A percentile compares a stretch with the other conserved stretches of the same genome.
Conservation (phyloP, 1,139 yeast genomes). For the Wickerhamiella pararugosa region DNA sequence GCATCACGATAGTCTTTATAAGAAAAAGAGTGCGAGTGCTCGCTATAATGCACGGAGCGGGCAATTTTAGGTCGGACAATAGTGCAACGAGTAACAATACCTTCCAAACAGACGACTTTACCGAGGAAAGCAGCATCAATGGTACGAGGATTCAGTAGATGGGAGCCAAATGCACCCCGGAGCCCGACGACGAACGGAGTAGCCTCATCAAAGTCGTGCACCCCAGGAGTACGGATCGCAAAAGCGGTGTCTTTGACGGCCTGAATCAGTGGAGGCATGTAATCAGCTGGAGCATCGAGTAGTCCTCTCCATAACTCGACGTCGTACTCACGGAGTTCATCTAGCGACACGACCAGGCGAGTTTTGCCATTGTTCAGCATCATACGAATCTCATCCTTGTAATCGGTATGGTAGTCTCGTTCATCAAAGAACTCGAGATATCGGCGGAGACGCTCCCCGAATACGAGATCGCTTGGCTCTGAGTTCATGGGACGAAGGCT, state of each 20-base stretch:
- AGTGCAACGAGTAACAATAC: slow-evolving; percentile 89
- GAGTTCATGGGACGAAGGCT: neutral
- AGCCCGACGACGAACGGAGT: slow-evolving; percentile 67
- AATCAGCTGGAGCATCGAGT: slow-evolving; percentile 66
- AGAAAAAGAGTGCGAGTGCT: slow-evolving; percentile 66
- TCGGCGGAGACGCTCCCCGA: slow-evolving; percentile 67
- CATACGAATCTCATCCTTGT: slow-evolving; percentile 52
- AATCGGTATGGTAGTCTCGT: slow-evolving; percentile 31
- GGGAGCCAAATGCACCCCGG: slow-evolving; percentile 84
- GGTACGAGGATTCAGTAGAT: slow-evolving; percentile 77
- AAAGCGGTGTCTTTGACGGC: slow-evolving; percentile 67
- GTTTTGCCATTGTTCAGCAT: slow-evolving; percentile 54
- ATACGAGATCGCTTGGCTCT: slow-evolving; percentile 19
- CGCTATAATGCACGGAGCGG: slow-evolving; percentile 89
- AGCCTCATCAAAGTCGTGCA: slow-evolving; percentile 38
- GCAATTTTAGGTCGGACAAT: slow-evolving; percentile 84
- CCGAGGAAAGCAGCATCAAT: slow-evolving; percentile 65
- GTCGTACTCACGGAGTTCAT: slow-evolving; percentile 79
- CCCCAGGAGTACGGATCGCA: slow-evolving; percentile 29
- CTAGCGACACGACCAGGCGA: slow-evolving; percentile 63
- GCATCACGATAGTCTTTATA: slow-evolving; percentile 89
- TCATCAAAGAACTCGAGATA: slow-evolving; percentile 69
- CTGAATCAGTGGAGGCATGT: slow-evolving; percentile 74
- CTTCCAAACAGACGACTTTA: slow-evolving; percentile 77
- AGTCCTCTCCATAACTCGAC: slow-evolving; percentile 65